phyloP scores from a whole-genome alignment of 441 rosid species.

The Syzygium malaccense region DNA sequence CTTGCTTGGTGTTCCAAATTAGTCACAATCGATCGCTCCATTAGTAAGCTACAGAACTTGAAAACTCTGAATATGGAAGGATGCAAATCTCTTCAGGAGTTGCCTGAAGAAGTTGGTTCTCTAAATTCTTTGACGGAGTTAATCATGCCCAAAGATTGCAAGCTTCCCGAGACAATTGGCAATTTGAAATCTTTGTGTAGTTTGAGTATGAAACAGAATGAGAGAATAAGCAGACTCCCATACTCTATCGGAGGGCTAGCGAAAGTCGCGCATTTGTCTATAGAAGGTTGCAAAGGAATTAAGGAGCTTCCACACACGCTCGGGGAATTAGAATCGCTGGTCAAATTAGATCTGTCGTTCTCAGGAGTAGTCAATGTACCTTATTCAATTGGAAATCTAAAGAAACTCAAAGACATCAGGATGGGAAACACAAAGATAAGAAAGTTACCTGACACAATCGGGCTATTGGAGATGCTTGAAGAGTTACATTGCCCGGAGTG shows the following conservation, averaged over 20 bases:
- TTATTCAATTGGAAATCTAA: background rate
- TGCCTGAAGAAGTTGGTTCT: background rate
- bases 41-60: background rate
- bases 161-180: background rate
- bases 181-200: background rate
- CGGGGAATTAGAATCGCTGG: background rate
- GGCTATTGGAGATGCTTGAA: background rate
- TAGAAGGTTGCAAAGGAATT: background rate
- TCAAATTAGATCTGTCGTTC: background rate
- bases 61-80: background rate
- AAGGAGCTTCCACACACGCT: background rate
- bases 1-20: background rate
- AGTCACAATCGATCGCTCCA: background rate
- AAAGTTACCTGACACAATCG: background rate
- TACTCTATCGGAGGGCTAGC: background rate
- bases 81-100: background rate
- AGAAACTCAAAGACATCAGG: background rate
- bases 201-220: background rate
- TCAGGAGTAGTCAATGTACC: background rate
- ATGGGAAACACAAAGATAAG: background rate
- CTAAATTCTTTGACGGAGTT: background rate
- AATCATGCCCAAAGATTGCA: background rate
- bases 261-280: background rate
- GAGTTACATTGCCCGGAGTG: background rate
- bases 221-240: background rate